These are phyloP conservation scores for Scenedesmus sp. DNA, from an alignment of 163 green algal species.

Conservation along the genomic window DNA sequence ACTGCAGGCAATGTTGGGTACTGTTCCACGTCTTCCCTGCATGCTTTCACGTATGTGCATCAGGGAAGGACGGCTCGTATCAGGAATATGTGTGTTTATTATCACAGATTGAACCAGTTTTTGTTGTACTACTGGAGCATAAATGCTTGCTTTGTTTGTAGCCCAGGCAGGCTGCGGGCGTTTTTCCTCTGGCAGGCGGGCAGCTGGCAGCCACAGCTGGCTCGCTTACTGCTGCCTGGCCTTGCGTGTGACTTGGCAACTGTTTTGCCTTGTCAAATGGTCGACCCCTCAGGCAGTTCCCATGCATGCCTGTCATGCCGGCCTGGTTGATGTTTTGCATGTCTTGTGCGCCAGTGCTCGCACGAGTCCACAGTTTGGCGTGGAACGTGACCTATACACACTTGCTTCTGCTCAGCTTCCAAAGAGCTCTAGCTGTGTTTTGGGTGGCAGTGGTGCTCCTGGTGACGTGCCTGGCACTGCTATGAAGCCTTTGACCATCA, in stretches of 20 bases:
- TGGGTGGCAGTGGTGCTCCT: not conserved
- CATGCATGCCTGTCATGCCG: not conserved
- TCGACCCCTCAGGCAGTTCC: too few relatives aligned
- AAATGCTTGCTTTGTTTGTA: not conserved
- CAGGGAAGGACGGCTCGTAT: not conserved
- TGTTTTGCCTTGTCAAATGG: not conserved
- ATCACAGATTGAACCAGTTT: not conserved
- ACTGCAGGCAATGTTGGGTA: not conserved
- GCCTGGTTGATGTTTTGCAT: not conserved
- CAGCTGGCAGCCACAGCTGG: not conserved
- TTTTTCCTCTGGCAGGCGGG: not conserved
- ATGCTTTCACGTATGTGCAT: not conserved
- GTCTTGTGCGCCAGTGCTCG: not conserved
- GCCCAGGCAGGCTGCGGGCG: not conserved
- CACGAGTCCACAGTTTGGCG: not conserved
- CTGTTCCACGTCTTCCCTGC: not conserved
- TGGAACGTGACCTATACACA: not conserved
- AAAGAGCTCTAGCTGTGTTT: not conserved
- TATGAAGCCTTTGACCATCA: not conserved
- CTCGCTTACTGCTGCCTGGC: not conserved
- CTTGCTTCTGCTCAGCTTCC: not conserved
- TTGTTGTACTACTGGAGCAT: not conserved
- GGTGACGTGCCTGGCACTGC: not conserved
- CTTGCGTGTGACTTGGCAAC: not conserved
- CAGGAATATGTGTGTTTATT: not conserved